A percentile compares a stretch with the other conserved stretches of the same genome.
phyloP scores from a whole-genome alignment of 2,329 filamentous ascomycete species.

The Pseudogymnoascus sp. region DNA sequence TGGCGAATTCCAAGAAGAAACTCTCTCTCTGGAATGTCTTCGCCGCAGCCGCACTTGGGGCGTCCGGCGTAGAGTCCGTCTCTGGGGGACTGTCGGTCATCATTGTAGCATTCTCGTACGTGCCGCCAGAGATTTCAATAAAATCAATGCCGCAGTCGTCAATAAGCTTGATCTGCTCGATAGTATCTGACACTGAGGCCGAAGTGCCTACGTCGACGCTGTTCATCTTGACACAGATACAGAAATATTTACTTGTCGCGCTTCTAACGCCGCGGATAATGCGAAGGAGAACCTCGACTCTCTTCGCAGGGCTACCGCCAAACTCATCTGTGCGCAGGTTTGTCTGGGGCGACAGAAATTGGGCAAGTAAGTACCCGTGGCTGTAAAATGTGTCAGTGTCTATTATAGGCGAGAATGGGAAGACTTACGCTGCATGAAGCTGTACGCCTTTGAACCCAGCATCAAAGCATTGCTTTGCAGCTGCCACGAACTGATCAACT shows the following conservation, averaged over 20 bases:
- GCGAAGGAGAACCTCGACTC: slow-evolving; percentile 59
- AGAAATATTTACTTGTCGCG: slow-evolving; percentile 31
- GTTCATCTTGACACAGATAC: slow-evolving; percentile 49
- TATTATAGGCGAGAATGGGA: slow-evolving; percentile 22
- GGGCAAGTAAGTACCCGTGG: slow-evolving; percentile 67
- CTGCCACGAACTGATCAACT: slow-evolving; percentile 44
- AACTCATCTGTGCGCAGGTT: slow-evolving; percentile 63
- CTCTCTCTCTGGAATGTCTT: slow-evolving; percentile 52
- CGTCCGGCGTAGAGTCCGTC: slow-evolving; percentile 13
- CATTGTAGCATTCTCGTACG: slow-evolving; percentile 45
- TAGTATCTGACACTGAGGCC: slow-evolving; percentile 41
- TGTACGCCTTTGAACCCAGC: slow-evolving; percentile 47
- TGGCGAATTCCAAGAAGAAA: slow-evolving; percentile 61
- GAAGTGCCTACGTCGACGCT: slow-evolving; percentile 42
- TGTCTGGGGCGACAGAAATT: slow-evolving; percentile 58
- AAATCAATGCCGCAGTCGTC: slow-evolving; percentile 51
- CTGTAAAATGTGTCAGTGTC: slow-evolving; percentile 13
- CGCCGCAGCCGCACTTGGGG: slow-evolving; percentile 25
- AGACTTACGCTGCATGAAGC: slow-evolving; percentile 39
- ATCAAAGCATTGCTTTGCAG: slow-evolving; percentile 42
- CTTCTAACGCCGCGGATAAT: slow-evolving; percentile 53
- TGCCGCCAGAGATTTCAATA: slow-evolving; percentile 60
- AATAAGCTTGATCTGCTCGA: slow-evolving; percentile 51
- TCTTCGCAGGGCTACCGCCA: slow-evolving; percentile 64
- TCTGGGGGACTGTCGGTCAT: neutral